Evolutionary conservation across 192 early-diverging fungal genomes (phyloP), one percentile per base, ranked within the genome.

Genomic region (Chytriomyces hyalinus): DNA sequence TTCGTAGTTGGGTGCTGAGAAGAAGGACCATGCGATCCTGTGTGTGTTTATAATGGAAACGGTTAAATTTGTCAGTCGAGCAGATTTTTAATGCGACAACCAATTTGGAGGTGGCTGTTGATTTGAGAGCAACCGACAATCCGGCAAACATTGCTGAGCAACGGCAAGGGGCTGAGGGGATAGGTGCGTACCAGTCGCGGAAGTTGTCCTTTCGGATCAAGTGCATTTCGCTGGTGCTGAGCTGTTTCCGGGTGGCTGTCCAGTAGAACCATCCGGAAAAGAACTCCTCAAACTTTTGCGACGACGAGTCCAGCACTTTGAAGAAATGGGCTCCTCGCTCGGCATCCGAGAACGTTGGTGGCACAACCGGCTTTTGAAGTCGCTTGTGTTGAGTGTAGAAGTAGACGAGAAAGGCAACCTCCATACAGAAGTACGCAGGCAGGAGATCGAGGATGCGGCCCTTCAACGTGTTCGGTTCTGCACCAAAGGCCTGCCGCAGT

Each of bases 21-120:
- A 79, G 65, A 79, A 74, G 51, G 69, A 48, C 78, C 78, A 79
- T n/a, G 78, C 70, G 8, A 79, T 15, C 78, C 78, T 79, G 70
- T 6, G 49, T n/a, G 44, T 22, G 24, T 45, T 15, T 3, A 65
- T 28, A 26, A 65, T 65, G 20, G 43, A 17, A 17, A 65, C n/a
- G 13, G 20, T 15, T 15, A 65, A 65, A 26, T 13, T 24, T 24
- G 36, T 65, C 36, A 24, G 13, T 20, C 15, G n/a, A 68, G 17
- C 15, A 68, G 47, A 48, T 68, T 47, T 65, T 68, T 26, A 65
- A 26, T 22, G 17, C 13, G 63, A 22, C 11, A 26, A 65, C 63
- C 24, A 22, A 65, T 43, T 22, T 65, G 17, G 36, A 43, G 13
- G 63, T 20, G 13, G 63, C 63, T 28, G 63, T 43, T 26, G 63